Base-by-base conservation (phyloP, 768 basidiomycete genomes). In the Tulasnella sp. region DNA sequence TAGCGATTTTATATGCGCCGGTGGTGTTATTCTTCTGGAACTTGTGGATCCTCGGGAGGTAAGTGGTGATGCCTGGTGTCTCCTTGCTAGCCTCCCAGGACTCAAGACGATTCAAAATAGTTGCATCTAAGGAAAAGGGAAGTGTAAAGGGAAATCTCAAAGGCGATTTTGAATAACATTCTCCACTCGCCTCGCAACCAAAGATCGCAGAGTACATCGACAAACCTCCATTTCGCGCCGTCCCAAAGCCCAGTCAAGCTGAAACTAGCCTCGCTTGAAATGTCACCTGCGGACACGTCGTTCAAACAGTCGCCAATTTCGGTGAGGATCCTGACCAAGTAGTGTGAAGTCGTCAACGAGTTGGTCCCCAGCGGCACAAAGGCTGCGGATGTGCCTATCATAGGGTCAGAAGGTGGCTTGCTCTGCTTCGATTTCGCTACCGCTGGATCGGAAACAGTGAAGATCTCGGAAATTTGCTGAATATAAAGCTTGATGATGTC, bases 401-500 rank as follows among this genome's bases (percentile, higher is more conserved):
- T 58, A 9, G 43, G 21, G 29, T 67, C 48, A 0, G 78, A 69
- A 1, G 81, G 76, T 26, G 83, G 74, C 17, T 4, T 50, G 15
- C n/a, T 27, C 47, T 38, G 47, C 29, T 30, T 30, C 8, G 30
- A 38, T 15, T 44, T 34, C 73, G 80, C 81, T 30, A 90, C 81
- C 2, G 82, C 80, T 67, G 86, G 78, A 66, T 88, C 89, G 5
- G 89, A 90, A 51, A 92, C 74, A 54, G 75, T 76, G 75, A 97
- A 94, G 72, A 91, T 90, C 64, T 90, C 81, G 3, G 90, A 92
- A 45, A 96, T 71, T 23, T 88, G 77, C 3, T 86, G 82, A 50
- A 90, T 84, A 73, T 93, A 97, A 43, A 87, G 79, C 67, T 85
- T 86, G 66, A 92, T 77, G 48, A 95, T 82, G 66, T 94, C 92